Percentiles rank a stretch among this genome's conserved stretches.
Evolutionary conservation across 139 green algal species (phyloP).

Genomic region (Monoraphidium neglectum): DNA sequence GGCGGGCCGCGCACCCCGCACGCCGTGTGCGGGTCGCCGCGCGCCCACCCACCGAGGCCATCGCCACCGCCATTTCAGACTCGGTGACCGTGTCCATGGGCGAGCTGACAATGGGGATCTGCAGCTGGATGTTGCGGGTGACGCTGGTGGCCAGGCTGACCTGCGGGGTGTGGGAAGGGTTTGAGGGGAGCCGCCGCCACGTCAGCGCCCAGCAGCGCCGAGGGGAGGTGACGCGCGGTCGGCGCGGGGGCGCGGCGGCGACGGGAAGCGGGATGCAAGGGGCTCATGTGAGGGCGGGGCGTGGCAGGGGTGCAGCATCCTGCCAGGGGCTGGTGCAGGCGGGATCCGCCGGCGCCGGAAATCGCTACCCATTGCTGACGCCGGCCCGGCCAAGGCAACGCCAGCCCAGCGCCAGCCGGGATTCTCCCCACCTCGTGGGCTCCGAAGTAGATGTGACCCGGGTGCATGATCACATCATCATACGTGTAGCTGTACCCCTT

Average conservation of each 20-base stretch:
- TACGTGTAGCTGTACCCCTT: slow-evolving; percentile 96
- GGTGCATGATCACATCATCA: slow-evolving; percentile 98
- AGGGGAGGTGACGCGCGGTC: neutral
- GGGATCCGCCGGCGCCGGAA: no score
- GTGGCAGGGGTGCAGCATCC: no score
- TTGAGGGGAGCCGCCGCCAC: neutral
- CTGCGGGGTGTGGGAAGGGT: slow-evolving; percentile 39
- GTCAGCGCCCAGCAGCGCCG: neutral
- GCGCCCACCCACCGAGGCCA: slow-evolving; percentile 90
- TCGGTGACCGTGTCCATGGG: slow-evolving; percentile 99
- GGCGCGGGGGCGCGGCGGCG: neutral
- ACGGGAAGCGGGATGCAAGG: no score
- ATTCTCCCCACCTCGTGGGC: slow-evolving; percentile 80
- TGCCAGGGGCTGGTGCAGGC: no score
- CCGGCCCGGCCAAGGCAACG: no score
- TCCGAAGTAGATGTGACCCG: slow-evolving; percentile 95
- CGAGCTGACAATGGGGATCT: slow-evolving; percentile 87
- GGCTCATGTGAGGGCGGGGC: neutral
- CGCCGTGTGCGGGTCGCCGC: no score
- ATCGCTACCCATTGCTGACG: no score
- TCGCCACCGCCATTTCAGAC: slow-evolving; percentile 93
- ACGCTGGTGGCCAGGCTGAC: slow-evolving; percentile 86
- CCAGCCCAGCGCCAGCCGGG: neutral
- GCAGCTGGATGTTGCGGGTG: slow-evolving; percentile 85
- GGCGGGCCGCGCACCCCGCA: no score